phyloP scores from a whole-genome alignment of 768 basidiomycete species.

The Leccinum longicurvipes region DNA sequence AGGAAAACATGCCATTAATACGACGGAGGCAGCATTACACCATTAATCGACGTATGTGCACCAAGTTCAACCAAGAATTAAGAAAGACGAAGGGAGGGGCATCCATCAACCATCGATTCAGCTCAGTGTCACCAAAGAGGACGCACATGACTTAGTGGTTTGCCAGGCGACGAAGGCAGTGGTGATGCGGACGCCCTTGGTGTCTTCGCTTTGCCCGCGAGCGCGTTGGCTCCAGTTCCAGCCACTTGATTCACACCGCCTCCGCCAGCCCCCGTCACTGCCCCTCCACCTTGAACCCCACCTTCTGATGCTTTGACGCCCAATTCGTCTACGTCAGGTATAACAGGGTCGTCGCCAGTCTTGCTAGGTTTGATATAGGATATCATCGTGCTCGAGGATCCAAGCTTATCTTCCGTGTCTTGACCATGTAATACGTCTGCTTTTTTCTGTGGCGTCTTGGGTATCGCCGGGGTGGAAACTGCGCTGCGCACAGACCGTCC shows the following conservation, averaged over 20 bases:
- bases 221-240: constrained; percentile 14
- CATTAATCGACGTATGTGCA: constrained; percentile 31
- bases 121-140: constrained; percentile 60
- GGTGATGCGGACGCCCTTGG: constrained; percentile 19
- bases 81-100: constrained; percentile 11
- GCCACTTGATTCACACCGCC: constrained; percentile 17
- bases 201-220: constrained; percentile 18
- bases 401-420: constrained; percentile 42
- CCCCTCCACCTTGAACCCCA: constrained; percentile 35
- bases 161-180: constrained; percentile 48
- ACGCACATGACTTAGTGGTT: constrained; percentile 85
- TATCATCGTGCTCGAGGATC: constrained; percentile 75
- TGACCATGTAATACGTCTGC: constrained; percentile 21
- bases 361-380: constrained; percentile 54
- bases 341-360: constrained; percentile 42
- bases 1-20: constrained; percentile 27
- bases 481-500: constrained; percentile 38
- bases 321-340: constrained; percentile 37
- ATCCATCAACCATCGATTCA: constrained; percentile 45
- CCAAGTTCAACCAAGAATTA: constrained; percentile 12
- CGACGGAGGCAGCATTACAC: constrained; percentile 27
- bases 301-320: constrained; percentile 44
- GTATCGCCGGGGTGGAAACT: constrained; percentile 38
- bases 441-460: constrained; percentile 29
- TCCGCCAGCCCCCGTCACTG: constrained; percentile 2